phyloP scores from a whole-genome alignment of 352 stramenopile genomes.

The Peronospora destructor region DNA sequence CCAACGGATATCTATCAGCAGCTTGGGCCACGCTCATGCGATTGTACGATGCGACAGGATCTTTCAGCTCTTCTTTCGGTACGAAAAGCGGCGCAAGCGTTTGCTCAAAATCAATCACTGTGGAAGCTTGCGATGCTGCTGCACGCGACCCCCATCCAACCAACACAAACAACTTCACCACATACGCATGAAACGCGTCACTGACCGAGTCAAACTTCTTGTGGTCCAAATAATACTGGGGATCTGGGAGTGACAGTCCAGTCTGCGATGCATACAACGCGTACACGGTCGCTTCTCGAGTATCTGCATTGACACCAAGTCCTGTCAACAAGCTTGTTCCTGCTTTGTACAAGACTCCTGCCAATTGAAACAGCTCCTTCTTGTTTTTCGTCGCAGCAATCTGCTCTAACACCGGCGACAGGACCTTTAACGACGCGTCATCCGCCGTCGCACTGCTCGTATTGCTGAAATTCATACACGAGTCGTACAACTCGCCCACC shows the following conservation, averaged over 20 bases:
- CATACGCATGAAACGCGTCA: slow-evolving; percentile 63
- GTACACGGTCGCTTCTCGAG: slow-evolving; percentile 76
- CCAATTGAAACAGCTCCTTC: slow-evolving; percentile 39
- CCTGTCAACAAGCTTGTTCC: slow-evolving; percentile 77
- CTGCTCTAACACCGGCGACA: slow-evolving; percentile 32
- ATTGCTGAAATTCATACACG: slow-evolving; percentile 57
- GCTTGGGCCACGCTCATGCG: slow-evolving; percentile 64
- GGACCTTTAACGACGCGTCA: slow-evolving; percentile 12
- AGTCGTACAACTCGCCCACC: slow-evolving; percentile 48
- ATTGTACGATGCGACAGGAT: slow-evolving; percentile 88
- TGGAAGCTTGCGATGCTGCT: slow-evolving; percentile 31
- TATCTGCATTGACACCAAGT: slow-evolving; percentile 64
- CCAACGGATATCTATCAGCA: slow-evolving; percentile 37
- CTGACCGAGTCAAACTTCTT: slow-evolving; percentile 71
- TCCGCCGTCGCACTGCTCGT: slow-evolving; percentile 37
- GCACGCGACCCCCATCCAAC: slow-evolving; percentile 29
- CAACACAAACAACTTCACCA: slow-evolving; percentile 73
- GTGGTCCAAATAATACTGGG: slow-evolving; percentile 89
- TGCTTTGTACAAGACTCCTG: slow-evolving; percentile 44
- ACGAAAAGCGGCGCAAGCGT: slow-evolving; percentile 76
- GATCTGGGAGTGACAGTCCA: slow-evolving; percentile 82
- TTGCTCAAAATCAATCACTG: slow-evolving; percentile 83
- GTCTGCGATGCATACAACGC: slow-evolving; percentile 79
- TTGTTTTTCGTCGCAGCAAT: slow-evolving; percentile 36
- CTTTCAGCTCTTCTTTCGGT: slow-evolving; percentile 84